Evolutionary conservation across 2,329 filamentous ascomycete genomes (phyloP), one percentile per base, ranked within the genome.

Genomic region (Dothistroma septosporum): DNA sequence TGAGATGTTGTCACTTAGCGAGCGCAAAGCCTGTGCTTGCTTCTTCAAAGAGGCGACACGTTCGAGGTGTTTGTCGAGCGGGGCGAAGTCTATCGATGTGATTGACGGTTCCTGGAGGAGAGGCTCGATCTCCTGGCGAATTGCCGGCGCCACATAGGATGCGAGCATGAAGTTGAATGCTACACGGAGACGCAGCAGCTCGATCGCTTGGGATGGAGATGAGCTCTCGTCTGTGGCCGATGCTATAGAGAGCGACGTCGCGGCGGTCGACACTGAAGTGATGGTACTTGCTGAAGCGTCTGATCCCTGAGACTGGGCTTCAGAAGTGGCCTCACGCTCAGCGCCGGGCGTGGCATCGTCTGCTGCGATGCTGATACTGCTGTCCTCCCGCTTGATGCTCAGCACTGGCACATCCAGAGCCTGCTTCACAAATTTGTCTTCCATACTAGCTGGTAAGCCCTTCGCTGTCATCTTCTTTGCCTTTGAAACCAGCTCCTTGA

Each of bases 401-500:
- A 90, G 78, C 48, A 96, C 79, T 0, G 94, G 93, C 4, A 87
- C 83, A 67, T 94, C 89, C 5, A 99, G 79, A 1, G 84, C 83
- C 69, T 88, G 88, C 55, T 82, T 84, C 9, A 99, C 85, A 68
- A 96, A 95, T 47, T 85, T 87, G 52, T 94, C 89, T 72, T 97
- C 93, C 81, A 99, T 83, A 68, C 88, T 96, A 7, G 79, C 77
- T 1, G 94, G 92, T 10, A 97, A 77, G 0, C 86, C 85, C 0
- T 76, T 78, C 4, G 78, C 75, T n/a, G 82, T 80, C 81, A 95
- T 88, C 5, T 80, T 80, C 62, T 82, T 80, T 5, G 92, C 91
- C 74, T 97, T 97, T 19, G 75, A 71, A 7, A 92, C 64, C 0
- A 97, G 71, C 58, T 87, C 81, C 1, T 75, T 71, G 7, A 88